Base-by-base conservation (phyloP, 1,139 yeast genomes). In the Debaryomyces psychrophilus region DNA sequence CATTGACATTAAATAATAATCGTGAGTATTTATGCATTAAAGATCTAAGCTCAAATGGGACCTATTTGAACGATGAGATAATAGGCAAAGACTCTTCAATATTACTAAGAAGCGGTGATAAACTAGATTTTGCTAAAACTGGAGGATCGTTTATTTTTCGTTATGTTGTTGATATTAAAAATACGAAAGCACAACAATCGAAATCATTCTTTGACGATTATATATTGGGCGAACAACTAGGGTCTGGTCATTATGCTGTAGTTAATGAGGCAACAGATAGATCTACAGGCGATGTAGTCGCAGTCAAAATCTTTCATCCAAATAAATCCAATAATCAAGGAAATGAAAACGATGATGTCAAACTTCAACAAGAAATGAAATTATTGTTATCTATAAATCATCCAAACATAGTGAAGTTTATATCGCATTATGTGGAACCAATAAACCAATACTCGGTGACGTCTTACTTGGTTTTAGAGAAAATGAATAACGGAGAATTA, bases 281-380 rank as follows among this genome's bases (percentile, higher is more conserved):
- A 52, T 62, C 66, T 12, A 75, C 83, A 0, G 89, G 89, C 0
- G 77, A 77, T 46, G 64, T 76, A 1, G 86, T 83, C 35, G 93
- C 93, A 0, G 88, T 86, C 3, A 86, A 86, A 58, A 82, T 86
- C n/a, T 85, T 86, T 60, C 87, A 85, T 59, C 89, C 90, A 0
- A 83, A 82, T 48, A 77, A 75, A 50, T 56, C 72, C 8, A 31
- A 44, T 8, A 59, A 59, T 5, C 50, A 52, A 40, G 56, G 54
- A 42, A 54, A 48, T 12, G 48, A 44, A 22, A 69, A 69, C 31
- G 82, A 80, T 48, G 82, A 78, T 50, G 68, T 69, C 5, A 83
- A 83, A 57, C 70, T 86, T 41, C 79, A 82, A 51, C 87, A 85
- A 61, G 95, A 87, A 59, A 76, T 87, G 64, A 77, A 80, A 49